A percentile compares a stretch with the other conserved stretches of the same genome.
These are phyloP conservation scores for Exophiala lecanii-corni DNA, from an alignment of 2,329 filamentous ascomycete genomes.

Conservation along the genomic window DNA sequence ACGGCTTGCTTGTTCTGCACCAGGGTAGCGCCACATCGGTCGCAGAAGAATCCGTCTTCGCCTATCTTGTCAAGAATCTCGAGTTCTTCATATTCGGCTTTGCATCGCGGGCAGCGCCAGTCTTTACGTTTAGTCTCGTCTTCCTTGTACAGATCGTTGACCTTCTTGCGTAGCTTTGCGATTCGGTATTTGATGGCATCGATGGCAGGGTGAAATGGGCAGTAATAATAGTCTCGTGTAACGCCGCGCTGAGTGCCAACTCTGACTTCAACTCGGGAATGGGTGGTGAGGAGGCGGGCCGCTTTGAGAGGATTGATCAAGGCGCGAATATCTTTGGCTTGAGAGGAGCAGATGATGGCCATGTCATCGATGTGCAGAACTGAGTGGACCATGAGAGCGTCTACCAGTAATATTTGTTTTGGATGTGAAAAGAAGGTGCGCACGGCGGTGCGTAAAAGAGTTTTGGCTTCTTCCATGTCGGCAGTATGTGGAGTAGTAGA, in stretches of 20 bases:
- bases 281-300: conserved; percentile 71
- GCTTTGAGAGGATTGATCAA: conserved; percentile 79
- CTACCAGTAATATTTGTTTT: conserved; percentile 74
- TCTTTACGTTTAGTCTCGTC: conserved; percentile 74
- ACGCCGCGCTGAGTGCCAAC: conserved; percentile 77
- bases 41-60: conserved; percentile 70
- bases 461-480: conserved; percentile 64
- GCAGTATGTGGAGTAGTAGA: too few relatives aligned
- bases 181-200: conserved; percentile 95
- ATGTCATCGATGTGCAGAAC: conserved; percentile 83
- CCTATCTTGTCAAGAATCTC: conserved; percentile 76
- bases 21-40: conserved; percentile 60
- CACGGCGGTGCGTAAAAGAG: conserved; percentile 78
- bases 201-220: conserved; percentile 89
- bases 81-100: conserved; percentile 80
- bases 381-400: conserved; percentile 72
- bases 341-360: conserved; percentile 79
- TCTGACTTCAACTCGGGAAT: conserved; percentile 69
- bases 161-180: conserved; percentile 79
- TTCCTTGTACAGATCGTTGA: conserved; percentile 76
- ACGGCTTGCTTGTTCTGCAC: conserved; percentile 43
- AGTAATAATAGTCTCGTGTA: conserved; percentile 92
- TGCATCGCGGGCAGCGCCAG: conserved; percentile 77
- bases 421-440: conserved; percentile 77
- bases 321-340: conserved; percentile 87